A percentile compares a stretch with the other conserved stretches of the same genome.
Conservation (phyloP, 176 grass and related monocot species). For the Oryza coarctata region DNA sequence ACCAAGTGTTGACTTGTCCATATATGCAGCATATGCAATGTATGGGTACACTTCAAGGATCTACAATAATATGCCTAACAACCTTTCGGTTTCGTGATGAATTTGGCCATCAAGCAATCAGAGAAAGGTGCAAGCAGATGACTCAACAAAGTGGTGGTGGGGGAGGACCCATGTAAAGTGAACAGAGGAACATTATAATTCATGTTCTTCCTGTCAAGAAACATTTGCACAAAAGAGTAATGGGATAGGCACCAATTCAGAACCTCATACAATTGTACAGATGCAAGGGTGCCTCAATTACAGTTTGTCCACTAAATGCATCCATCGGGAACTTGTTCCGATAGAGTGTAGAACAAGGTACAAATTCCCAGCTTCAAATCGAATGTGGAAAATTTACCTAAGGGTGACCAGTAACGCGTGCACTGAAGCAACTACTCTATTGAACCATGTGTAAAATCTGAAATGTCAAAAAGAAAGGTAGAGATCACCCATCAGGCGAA, state of each 20-base stretch:
- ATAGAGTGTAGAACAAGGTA: slow-evolving; percentile 38
- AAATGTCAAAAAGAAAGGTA: slow-evolving; percentile 46
- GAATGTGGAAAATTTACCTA: slow-evolving; percentile 44
- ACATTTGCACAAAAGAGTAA: slow-evolving; percentile 15
- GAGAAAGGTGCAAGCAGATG: background rate
- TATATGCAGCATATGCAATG: background rate
- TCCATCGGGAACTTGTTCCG: slow-evolving; percentile 47
- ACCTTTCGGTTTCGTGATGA: background rate
- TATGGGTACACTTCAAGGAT: slow-evolving; percentile 1
- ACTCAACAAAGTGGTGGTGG: background rate
- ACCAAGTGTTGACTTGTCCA: background rate
- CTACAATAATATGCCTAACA: background rate
- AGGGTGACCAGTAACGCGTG: slow-evolving; percentile 46
- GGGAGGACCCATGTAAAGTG: background rate
- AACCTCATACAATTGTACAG: slow-evolving; percentile 42
- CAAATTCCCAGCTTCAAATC: slow-evolving; percentile 42
- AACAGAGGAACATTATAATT: slow-evolving; percentile 1
- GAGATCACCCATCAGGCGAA: slow-evolving; percentile 73
- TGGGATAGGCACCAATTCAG: slow-evolving; percentile 20
- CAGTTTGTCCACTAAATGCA: slow-evolving; percentile 48
- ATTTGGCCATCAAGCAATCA: background rate
- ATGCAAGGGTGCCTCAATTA: slow-evolving; percentile 45
- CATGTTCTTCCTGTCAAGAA: background rate
- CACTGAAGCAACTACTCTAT: slow-evolving; percentile 46
- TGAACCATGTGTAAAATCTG: slow-evolving; percentile 65